These are phyloP conservation scores for Hypomyces perniciosus DNA, from an alignment of 2,329 filamentous ascomycete species.

Conservation along the genomic window DNA sequence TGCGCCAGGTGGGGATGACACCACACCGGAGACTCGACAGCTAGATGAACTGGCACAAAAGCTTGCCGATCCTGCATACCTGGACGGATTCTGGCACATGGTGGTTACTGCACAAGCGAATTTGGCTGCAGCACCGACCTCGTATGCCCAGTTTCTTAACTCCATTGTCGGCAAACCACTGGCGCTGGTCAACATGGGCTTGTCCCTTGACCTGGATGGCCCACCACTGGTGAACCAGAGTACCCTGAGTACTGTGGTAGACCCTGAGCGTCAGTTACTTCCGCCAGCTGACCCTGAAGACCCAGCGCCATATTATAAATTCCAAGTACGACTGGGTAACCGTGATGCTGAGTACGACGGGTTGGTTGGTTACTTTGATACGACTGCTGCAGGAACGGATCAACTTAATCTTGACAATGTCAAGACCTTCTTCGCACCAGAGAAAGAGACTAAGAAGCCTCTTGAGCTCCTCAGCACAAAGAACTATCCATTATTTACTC, in stretches of 20 bases:
- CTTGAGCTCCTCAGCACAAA: constrained; percentile 2
- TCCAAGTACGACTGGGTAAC: constrained; percentile 34
- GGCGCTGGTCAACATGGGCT: constrained; percentile 35
- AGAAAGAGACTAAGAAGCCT: constrained; percentile 6
- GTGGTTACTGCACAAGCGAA: constrained; percentile 25
- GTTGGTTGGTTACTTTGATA: constrained; percentile 34
- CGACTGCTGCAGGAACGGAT: background rate
- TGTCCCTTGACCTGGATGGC: constrained; percentile 30
- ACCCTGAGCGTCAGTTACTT: constrained; percentile 3
- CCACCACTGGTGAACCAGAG: constrained; percentile 17
- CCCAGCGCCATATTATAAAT: constrained; percentile 22
- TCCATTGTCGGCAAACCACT: constrained; percentile 36
- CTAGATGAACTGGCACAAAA: constrained; percentile 24
- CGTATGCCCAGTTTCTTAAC: constrained; percentile 31
- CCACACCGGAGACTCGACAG: constrained; percentile 17
- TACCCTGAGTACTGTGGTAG: constrained; percentile 5
- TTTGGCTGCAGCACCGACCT: constrained; percentile 23
- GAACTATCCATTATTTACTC: constrained; percentile 22
- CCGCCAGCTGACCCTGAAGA: background rate
- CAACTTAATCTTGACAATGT: constrained; percentile 20
- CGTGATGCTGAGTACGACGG: constrained; percentile 29
- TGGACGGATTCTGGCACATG: constrained; percentile 30
- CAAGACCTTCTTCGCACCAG: constrained; percentile 22
- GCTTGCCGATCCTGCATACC: constrained; percentile 21
- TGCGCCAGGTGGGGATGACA: constrained; percentile 9